Evolutionary conservation across 805 yeast genomes (phyloP).

Genomic region (Maudiozyma bulderi): DNA sequence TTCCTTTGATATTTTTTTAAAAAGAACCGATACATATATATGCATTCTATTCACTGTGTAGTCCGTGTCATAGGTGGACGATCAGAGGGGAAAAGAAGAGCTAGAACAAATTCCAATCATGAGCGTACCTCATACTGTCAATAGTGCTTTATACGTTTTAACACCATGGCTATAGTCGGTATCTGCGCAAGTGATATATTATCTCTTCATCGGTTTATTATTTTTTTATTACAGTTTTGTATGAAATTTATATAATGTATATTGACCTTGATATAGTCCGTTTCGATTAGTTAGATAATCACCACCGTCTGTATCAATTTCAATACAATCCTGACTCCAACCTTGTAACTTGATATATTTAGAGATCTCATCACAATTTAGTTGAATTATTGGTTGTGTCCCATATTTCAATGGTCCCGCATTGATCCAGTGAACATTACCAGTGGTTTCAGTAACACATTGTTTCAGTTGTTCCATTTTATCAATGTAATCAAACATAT

Average conservation of each 20-base stretch:
- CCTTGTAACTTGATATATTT: constrained; percentile 47
- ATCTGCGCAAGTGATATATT: constrained; percentile 27
- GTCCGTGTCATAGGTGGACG: constrained; percentile 24
- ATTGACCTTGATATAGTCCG: constrained; percentile 71
- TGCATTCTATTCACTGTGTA: constrained; percentile 34
- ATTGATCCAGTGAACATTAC: constrained; percentile 71
- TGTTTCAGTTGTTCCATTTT: constrained; percentile 41
- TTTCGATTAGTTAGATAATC: constrained; percentile 60
- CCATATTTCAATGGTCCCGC: constrained; percentile 92
- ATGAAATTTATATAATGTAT: constrained; percentile 45
- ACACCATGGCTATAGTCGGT: constrained; percentile 25
- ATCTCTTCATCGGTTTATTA: background rate
- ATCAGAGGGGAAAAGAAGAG: constrained; percentile 33
- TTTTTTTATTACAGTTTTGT: constrained; percentile 2
- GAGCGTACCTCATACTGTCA: constrained; percentile 33
- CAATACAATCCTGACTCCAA: constrained; percentile 36
- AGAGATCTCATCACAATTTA: constrained; percentile 59
- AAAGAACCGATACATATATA: constrained; percentile 26
- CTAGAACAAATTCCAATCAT: constrained; percentile 20
- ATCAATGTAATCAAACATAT: constrained; percentile 65
- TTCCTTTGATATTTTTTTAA: constrained; percentile 1
- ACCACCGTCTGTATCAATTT: background rate
- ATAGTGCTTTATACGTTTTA: constrained; percentile 7
- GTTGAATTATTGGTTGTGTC: constrained; percentile 66
- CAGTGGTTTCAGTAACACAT: constrained; percentile 10